Conservation (phyloP, 225 moss, liverwort and hornwort species). For the Physcomitrellopsis africana region DNA sequence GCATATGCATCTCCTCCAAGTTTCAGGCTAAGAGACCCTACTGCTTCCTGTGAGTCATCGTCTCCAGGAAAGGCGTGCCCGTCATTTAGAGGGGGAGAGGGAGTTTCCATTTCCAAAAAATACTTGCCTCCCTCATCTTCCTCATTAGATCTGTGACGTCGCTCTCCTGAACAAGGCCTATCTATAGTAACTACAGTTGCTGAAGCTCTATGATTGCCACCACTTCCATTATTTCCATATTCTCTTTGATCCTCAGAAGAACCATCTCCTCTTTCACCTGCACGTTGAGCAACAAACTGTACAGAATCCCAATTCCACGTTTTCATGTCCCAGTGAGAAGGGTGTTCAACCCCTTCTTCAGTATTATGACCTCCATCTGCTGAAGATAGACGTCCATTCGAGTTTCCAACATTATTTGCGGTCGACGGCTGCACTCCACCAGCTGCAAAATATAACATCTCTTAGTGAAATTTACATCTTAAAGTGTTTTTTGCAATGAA, state of each 20-base stretch:
- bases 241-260: slow-evolving; percentile 31
- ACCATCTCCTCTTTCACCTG: slow-evolving; percentile 28
- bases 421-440: slow-evolving; percentile 23
- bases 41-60: slow-evolving; percentile 65
- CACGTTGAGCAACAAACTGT: slow-evolving; percentile 61
- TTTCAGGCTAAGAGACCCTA: slow-evolving; percentile 61
- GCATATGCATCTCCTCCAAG: slow-evolving; percentile 66
- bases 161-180: slow-evolving; percentile 42
- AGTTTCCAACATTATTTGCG: slow-evolving; percentile 22
- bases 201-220: slow-evolving; percentile 25
- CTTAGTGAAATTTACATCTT: slow-evolving; percentile 1
- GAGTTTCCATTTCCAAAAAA: slow-evolving; percentile 41
- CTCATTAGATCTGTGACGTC: slow-evolving; percentile 45
- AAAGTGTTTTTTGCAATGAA: neutral
- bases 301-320: slow-evolving; percentile 63
- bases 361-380: slow-evolving; percentile 35
- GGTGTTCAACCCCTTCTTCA: slow-evolving; percentile 7
- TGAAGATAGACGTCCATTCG: slow-evolving; percentile 19
- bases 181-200: slow-evolving; percentile 42
- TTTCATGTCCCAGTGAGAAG: slow-evolving; percentile 59
- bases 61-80: slow-evolving; percentile 49
- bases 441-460: slow-evolving; percentile 20
- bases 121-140: slow-evolving; percentile 38
- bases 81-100: slow-evolving; percentile 35
- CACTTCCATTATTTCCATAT: slow-evolving; percentile 21